Conservation (phyloP, 805 yeast genomes). For the baker's yeast (Saccharomyces cerevisiae) region DNA sequence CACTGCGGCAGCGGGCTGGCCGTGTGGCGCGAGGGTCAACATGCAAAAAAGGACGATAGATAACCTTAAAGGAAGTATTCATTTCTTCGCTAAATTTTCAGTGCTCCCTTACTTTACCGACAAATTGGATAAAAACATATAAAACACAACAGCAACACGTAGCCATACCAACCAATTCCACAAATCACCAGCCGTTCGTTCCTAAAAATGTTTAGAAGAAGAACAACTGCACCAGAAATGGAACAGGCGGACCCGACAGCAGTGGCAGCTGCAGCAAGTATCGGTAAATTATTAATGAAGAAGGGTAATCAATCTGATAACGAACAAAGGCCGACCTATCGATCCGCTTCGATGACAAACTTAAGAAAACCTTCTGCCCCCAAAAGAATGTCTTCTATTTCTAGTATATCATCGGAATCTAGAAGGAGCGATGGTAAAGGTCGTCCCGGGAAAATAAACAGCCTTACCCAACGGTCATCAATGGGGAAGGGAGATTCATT, state of each 20-base stretch:
- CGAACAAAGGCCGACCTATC: conserved; percentile 1
- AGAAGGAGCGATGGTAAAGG: conserved; percentile 4
- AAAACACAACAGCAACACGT: background rate
- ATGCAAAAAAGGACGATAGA: background rate
- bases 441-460: background rate
- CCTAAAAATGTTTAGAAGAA: background rate
- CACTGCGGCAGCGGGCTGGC: background rate
- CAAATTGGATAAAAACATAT: background rate
- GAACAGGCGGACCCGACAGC: conserved; percentile 40
- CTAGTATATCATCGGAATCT: conserved; percentile 3
- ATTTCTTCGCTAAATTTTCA: background rate
- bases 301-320: conserved; percentile 4
- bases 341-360: conserved; percentile 9
- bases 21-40: background rate
- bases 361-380: conserved; percentile 2
- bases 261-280: conserved; percentile 54
- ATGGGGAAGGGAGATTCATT: background rate
- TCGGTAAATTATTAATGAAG: conserved; percentile 40
- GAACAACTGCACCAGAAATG: background rate
- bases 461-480: background rate
- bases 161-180: background rate
- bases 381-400: background rate
- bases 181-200: background rate
- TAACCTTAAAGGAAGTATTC: background rate
- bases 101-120: background rate